A percentile compares a stretch with the other conserved stretches of the same genome.
Conservation (phyloP, 176 grass and related monocot species). For the Elaeis guineensis region DNA sequence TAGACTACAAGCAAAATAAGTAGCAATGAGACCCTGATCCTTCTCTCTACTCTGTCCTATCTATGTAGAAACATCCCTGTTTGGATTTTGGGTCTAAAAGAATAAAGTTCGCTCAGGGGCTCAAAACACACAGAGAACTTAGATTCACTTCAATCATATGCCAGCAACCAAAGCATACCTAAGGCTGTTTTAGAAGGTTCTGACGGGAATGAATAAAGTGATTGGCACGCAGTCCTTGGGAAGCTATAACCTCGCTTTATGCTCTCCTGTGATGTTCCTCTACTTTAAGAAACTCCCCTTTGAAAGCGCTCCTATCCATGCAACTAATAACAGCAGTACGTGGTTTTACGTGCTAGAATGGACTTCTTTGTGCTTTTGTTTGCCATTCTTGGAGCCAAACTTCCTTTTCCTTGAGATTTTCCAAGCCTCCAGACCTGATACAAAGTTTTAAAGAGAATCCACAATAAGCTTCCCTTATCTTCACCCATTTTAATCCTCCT, state of each 20-base stretch:
- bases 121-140: not conserved
- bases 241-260: constrained; percentile 5
- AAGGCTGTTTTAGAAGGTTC: constrained; percentile 36
- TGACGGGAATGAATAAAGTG: constrained; percentile 8
- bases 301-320: not conserved
- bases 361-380: too few relatives aligned
- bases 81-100: constrained; percentile 18
- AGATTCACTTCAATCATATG: constrained; percentile 38
- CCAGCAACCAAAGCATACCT: constrained; percentile 14
- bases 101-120: constrained; percentile 13
- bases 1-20: too few relatives aligned
- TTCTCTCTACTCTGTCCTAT: too few relatives aligned
- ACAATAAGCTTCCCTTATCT: not conserved
- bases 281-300: not conserved
- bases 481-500: not conserved
- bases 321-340: too few relatives aligned
- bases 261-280: not conserved
- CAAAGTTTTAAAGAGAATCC: constrained; percentile 1
- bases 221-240: constrained; percentile 6
- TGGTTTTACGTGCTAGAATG: too few relatives aligned
- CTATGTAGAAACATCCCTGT: constrained; percentile 16
- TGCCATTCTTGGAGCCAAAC: too few relatives aligned
- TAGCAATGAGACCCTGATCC: too few relatives aligned
- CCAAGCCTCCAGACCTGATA: too few relatives aligned
- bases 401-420: too few relatives aligned